Conservation (phyloP, 148 eudicot species). For the Nepenthes mirabilis region DNA sequence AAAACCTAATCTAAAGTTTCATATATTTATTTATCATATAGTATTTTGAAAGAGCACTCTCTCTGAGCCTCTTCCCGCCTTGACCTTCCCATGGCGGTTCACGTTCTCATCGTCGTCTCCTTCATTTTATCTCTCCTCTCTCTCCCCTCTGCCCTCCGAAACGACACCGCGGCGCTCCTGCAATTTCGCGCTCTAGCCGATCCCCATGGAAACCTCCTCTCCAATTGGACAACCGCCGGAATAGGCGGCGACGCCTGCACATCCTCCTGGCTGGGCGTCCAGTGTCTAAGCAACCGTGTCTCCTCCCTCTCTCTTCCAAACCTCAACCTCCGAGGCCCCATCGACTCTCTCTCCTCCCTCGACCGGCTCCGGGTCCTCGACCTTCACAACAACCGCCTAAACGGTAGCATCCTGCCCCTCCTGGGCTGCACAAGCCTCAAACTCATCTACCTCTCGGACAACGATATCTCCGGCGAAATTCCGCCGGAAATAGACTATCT, state of each 20-base stretch:
- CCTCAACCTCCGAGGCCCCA: conserved; percentile 68
- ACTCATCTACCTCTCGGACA: conserved; percentile 55
- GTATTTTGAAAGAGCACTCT: too few relatives aligned
- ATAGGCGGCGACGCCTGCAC: conserved; percentile 37
- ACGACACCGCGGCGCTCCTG: conserved; percentile 65
- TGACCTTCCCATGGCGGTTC: conserved; percentile 21
- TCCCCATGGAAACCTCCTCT: conserved; percentile 56
- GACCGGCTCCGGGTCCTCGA: conserved; percentile 73
- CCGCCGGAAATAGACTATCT: conserved; percentile 33
- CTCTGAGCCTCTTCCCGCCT: conserved; percentile 13
- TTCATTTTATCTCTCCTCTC: conserved; percentile 10
- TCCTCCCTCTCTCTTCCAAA: conserved; percentile 47
- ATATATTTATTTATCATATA: too few relatives aligned
- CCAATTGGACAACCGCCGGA: conserved; percentile 59
- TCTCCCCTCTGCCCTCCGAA: conserved; percentile 15
- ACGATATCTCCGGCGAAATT: conserved; percentile 65
- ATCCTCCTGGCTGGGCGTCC: conserved; percentile 54
- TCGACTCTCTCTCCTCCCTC: conserved; percentile 51
- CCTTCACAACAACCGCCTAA: conserved; percentile 72
- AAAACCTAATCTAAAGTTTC: too few relatives aligned
- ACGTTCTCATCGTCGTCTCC: conserved; percentile 8
- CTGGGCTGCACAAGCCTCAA: conserved; percentile 41
- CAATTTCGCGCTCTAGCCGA: conserved; percentile 63
- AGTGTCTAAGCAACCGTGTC: conserved; percentile 44
- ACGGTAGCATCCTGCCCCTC: conserved; percentile 48